Evolutionary conservation across 2,329 filamentous ascomycete species (phyloP), one percentile per base, ranked within the genome.

Genomic region (Penicillium sp.): DNA sequence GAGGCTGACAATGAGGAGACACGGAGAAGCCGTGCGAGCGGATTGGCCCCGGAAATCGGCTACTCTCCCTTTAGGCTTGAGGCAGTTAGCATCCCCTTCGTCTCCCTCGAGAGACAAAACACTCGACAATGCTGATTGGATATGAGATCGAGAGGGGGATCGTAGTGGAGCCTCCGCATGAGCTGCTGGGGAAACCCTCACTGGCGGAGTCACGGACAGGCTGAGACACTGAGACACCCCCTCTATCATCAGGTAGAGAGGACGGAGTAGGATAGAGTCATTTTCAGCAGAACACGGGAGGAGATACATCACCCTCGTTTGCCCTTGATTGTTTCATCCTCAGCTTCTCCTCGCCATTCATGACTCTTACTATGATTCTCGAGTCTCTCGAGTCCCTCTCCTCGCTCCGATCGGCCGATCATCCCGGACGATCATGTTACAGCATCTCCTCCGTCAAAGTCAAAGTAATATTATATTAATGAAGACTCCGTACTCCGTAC

Each of bases 161-260:
- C 42, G 49, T 10, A n/a, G 64, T 65, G 62, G 62, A 65, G 53
- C 53, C 55, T 10, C 49, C 53, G 28, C 50, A 60, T 54, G 63
- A 65, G 63, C 63, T 62, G 60, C 65, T 60, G 60, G 60, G 63
- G 59, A 58, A 64, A 58, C 38, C 40, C 50, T 60, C 53, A 58
- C 24, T 61, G 61, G 57, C 37, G 50, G 55, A 47, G 49, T 50
- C 19, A 12, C 35, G 12, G 50, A 47, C n/a, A 44, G 37, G 24
- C 45, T 64, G 59, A 66, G 62, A 64, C 62, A 66, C 28, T 10
- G 30, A 33, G 7, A 33, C 30, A 33, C 8, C 53, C 53, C 7
- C 12, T 35, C 37, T 38, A n/a, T n/a, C n/a, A 53, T 53, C 51
- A 38, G 24, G 10, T 9, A 30, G 28, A 33, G 30, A 7, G 8